Conservation (phyloP, 495 filamentous ascomycete genomes). For the Aspergillus funiculosus region DNA sequence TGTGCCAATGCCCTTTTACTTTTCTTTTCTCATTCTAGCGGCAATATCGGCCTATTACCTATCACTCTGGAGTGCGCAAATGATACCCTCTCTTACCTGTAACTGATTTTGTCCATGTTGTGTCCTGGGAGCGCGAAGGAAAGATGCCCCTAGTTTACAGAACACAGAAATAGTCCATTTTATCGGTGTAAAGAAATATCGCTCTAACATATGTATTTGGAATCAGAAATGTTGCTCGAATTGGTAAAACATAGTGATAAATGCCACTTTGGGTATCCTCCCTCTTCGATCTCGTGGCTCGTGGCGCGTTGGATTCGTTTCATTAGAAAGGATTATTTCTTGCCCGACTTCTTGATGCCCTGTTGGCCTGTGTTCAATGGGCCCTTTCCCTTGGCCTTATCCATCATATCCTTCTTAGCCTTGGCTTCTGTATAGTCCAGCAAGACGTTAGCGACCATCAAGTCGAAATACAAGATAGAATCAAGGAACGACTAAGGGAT, state of each 20-base stretch:
- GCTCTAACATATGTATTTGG: slow-evolving; percentile 9
- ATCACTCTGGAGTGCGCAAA: slow-evolving; percentile 9
- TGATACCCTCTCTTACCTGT: slow-evolving; percentile 18
- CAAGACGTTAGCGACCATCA: not conserved
- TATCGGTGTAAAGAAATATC: slow-evolving; percentile 4
- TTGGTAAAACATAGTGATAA: slow-evolving; percentile 11
- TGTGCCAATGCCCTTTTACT: slow-evolving; percentile 1
- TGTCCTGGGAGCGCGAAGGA: not conserved
- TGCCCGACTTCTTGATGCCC: slow-evolving; percentile 87
- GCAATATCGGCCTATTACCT: not conserved
- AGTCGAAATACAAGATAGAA: not conserved
- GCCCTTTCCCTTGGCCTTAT: slow-evolving; percentile 55
- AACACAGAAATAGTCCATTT: not conserved
- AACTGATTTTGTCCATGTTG: not conserved
- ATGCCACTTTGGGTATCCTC: slow-evolving; percentile 14
- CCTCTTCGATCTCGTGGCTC: slow-evolving; percentile 16
- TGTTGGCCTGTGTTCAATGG: slow-evolving; percentile 69
- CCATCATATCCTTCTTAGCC: slow-evolving; percentile 67
- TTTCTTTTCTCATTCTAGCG: no score
- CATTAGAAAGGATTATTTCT: slow-evolving; percentile 57
- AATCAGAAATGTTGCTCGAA: slow-evolving; percentile 13
- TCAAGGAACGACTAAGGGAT: not conserved
- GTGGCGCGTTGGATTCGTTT: slow-evolving; percentile 38
- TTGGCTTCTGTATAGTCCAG: slow-evolving; percentile 54
- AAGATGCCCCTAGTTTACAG: not conserved